Evolutionary conservation across 2,329 filamentous ascomycete genomes (phyloP).

Genomic region (Coniochaeta sp.): DNA sequence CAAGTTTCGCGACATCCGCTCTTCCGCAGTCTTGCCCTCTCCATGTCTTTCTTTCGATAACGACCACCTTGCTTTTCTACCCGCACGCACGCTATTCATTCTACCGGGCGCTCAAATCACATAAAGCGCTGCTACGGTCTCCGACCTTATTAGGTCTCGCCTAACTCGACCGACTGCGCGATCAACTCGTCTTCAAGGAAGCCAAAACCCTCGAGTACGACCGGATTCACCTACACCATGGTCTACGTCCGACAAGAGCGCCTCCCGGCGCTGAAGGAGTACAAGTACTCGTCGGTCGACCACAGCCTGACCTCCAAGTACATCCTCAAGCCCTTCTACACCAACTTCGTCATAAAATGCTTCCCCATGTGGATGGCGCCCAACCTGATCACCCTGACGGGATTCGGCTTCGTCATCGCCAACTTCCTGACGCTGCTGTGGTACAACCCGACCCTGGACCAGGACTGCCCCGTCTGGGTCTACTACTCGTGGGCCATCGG

Average conservation of each 20-base stretch:
- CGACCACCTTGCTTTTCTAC: background rate
- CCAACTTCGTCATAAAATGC: constrained; percentile 82
- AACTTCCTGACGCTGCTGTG: constrained; percentile 90
- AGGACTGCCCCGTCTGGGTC: constrained; percentile 91
- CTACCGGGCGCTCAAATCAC: too few relatives aligned
- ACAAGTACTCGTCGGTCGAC: constrained; percentile 93
- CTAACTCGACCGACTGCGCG: too few relatives aligned
- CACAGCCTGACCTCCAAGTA: constrained; percentile 86
- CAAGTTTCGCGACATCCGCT: background rate
- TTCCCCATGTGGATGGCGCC: constrained; percentile 95
- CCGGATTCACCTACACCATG: background rate
- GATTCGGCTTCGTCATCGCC: constrained; percentile 80
- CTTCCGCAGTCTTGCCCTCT: background rate
- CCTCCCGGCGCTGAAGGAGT: constrained; percentile 46
- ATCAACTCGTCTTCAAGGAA: too few relatives aligned
- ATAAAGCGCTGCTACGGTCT: background rate
- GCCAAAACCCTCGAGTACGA: too few relatives aligned
- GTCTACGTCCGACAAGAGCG: constrained; percentile 1
- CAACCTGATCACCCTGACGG: constrained; percentile 80
- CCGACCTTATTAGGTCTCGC: background rate
- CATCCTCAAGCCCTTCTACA: constrained; percentile 96
- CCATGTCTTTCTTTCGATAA: background rate
- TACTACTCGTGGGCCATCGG: constrained; percentile 88
- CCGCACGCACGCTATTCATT: too few relatives aligned
- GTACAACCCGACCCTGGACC: constrained; percentile 91